These are phyloP conservation scores for Wickerhamomyces subpelliculosus DNA, from an alignment of 805 yeast genomes.

Conservation along the genomic window DNA sequence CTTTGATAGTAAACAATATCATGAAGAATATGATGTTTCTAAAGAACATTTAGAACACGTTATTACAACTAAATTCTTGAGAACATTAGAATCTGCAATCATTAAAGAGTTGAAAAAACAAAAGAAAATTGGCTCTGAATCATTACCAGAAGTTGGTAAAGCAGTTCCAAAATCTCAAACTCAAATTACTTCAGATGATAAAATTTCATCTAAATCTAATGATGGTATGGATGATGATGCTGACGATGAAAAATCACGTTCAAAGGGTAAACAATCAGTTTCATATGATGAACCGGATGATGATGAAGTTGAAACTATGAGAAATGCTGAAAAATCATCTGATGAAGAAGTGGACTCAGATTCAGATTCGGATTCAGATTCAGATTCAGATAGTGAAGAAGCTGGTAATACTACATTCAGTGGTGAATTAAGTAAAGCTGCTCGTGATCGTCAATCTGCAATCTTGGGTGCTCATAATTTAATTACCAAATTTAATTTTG, in stretches of 20 bases:
- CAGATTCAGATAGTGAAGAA: conserved; percentile 29
- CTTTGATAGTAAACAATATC: conserved; percentile 71
- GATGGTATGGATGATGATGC: conserved; percentile 49
- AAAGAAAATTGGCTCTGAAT: conserved; percentile 42
- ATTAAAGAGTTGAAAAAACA: conserved; percentile 79
- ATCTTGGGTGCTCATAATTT: conserved; percentile 68
- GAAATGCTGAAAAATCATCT: conserved; percentile 68
- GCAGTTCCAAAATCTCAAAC: conserved; percentile 57
- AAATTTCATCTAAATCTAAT: conserved; percentile 26
- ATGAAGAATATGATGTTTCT: conserved; percentile 81
- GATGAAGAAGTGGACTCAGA: conserved; percentile 50
- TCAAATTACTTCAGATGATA: conserved; percentile 31
- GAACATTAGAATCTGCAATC: conserved; percentile 64
- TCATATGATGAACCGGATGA: conserved; percentile 95
- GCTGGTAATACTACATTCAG: conserved; percentile 23
- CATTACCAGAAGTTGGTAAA: conserved; percentile 59
- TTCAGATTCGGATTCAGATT: conserved; percentile 33
- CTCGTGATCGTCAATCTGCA: conserved; percentile 80
- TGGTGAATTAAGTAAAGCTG: conserved; percentile 44
- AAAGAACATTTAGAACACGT: conserved; percentile 71
- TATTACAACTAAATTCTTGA: conserved; percentile 58
- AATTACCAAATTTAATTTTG: conserved; percentile 79
- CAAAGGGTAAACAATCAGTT: conserved; percentile 74
- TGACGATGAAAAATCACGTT: conserved; percentile 51
- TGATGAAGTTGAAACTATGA: conserved; percentile 87